Evolutionary conservation across 2,329 filamentous ascomycete species (phyloP).

Genomic region (Aureobasidium mangrovei): DNA sequence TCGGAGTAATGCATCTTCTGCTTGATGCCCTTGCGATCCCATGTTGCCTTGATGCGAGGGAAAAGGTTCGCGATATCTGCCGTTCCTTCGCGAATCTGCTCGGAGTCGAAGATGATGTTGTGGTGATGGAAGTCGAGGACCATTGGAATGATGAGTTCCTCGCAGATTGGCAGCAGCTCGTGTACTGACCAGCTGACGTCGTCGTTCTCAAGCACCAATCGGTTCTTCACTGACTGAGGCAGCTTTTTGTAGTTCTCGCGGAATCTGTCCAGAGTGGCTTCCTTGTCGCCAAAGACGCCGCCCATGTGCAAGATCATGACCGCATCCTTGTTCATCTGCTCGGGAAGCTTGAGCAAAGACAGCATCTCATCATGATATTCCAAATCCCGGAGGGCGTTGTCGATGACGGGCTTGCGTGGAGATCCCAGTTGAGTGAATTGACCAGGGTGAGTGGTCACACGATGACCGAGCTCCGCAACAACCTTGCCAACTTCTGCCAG

Average conservation of each 20-base stretch:
- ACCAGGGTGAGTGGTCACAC: slow-evolving; percentile 83
- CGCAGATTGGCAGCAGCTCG: slow-evolving; percentile 78
- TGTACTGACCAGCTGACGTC: slow-evolving; percentile 91
- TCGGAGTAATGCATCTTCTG: slow-evolving; percentile 99
- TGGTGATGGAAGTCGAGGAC: slow-evolving; percentile 93
- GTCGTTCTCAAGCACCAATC: slow-evolving; percentile 87
- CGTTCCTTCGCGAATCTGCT: slow-evolving; percentile 70
- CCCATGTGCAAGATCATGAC: slow-evolving; percentile 95
- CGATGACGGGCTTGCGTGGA: slow-evolving; percentile 66
- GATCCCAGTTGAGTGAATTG: slow-evolving; percentile 90
- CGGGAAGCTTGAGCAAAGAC: slow-evolving; percentile 63
- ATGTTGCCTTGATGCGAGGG: slow-evolving; percentile 71
- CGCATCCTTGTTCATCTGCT: slow-evolving; percentile 72
- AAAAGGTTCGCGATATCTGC: slow-evolving; percentile 68
- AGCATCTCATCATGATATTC: slow-evolving; percentile 85
- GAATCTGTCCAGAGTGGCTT: slow-evolving; percentile 68
- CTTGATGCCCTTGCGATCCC: slow-evolving; percentile 72
- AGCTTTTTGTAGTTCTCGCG: slow-evolving; percentile 61
- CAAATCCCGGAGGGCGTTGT: slow-evolving; percentile 68
- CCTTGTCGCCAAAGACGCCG: slow-evolving; percentile 80
- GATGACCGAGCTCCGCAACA: slow-evolving; percentile 68
- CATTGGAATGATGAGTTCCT: slow-evolving; percentile 87
- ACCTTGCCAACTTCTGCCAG: slow-evolving; percentile 69
- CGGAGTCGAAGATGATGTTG: slow-evolving; percentile 78
- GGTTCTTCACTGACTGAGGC: slow-evolving; percentile 61